phyloP scores from a whole-genome alignment of 192 early-diverging fungal species.

The Podila clonocystis region DNA sequence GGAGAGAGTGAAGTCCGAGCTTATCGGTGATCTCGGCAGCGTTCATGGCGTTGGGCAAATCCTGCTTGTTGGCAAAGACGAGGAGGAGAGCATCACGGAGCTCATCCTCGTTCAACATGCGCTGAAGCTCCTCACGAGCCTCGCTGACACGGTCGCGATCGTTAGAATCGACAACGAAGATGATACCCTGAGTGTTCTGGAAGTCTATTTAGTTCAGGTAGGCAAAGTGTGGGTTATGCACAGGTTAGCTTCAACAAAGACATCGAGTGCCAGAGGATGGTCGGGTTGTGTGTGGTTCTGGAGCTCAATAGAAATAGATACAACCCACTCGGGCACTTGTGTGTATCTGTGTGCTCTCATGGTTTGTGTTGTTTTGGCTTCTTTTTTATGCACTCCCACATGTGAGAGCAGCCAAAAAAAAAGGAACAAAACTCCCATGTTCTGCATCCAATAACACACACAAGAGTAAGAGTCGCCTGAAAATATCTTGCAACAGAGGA shows the following conservation, averaged over 20 bases:
- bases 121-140: slow-evolving; percentile 93
- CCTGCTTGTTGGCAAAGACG: slow-evolving; percentile 99
- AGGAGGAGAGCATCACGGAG: slow-evolving; percentile 90
- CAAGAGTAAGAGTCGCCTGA: too few species aligned
- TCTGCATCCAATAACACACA: too few species aligned
- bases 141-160: slow-evolving; percentile 95
- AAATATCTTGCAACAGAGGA: background rate
- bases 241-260: too few species aligned
- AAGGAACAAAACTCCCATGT: background rate
- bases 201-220: slow-evolving; percentile 70
- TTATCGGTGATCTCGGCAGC: slow-evolving; percentile 94
- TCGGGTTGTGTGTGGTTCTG: too few species aligned
- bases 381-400: slow-evolving; percentile 2
- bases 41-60: slow-evolving; percentile 96
- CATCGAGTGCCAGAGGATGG: background rate
- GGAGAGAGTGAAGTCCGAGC: slow-evolving; percentile 86
- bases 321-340: background rate
- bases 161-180: slow-evolving; percentile 97
- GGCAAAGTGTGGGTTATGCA: background rate
- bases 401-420: slow-evolving; percentile 1
- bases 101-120: slow-evolving; percentile 97
- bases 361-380: slow-evolving; percentile 2
- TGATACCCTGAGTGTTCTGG: slow-evolving; percentile 97
- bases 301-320: too few species aligned
- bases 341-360: background rate